Conservation (phyloP, 768 basidiomycete species). For the Boletus rufocinnamomeus region DNA sequence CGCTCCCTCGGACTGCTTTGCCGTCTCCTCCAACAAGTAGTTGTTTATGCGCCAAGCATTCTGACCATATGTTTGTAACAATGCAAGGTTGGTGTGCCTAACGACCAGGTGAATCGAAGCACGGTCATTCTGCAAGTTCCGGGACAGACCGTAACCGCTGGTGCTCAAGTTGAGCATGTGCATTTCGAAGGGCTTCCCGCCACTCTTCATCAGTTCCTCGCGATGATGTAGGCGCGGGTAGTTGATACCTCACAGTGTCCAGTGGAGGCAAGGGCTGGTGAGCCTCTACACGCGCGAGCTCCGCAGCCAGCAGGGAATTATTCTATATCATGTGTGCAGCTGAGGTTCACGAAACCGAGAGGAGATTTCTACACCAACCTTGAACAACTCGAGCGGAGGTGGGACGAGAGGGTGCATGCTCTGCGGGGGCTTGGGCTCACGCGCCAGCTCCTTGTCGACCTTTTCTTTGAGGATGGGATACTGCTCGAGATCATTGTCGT, state of each 20-base stretch:
- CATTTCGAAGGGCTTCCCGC: constrained; percentile 72
- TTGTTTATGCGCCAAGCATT: constrained; percentile 95
- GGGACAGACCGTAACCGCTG: constrained; percentile 69
- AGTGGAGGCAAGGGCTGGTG: constrained; percentile 65
- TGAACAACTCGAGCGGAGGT: constrained; percentile 64
- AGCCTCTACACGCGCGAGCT: constrained; percentile 72
- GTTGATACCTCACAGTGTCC: constrained; percentile 71
- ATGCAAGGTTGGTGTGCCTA: constrained; percentile 80
- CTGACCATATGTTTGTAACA: constrained; percentile 83
- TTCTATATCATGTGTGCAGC: constrained; percentile 43
- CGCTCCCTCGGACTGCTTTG: constrained; percentile 67
- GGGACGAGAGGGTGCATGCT: constrained; percentile 72
- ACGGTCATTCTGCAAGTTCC: neutral
- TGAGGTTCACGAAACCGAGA: neutral
- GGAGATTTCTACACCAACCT: constrained; percentile 46
- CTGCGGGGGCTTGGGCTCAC: constrained; percentile 62
- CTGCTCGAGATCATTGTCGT: constrained; percentile 87
- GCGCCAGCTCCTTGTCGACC: constrained; percentile 75
- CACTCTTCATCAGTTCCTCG: constrained; percentile 77
- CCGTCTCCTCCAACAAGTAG: constrained; percentile 78
- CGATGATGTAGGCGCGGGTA: constrained; percentile 63
- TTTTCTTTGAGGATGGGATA: constrained; percentile 70
- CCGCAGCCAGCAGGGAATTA: constrained; percentile 67
- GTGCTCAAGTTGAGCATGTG: constrained; percentile 82
- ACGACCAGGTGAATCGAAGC: constrained; percentile 10